phyloP scores from a whole-genome alignment of 805 yeast genomes.

The Cyberlindnera mycetangii region DNA sequence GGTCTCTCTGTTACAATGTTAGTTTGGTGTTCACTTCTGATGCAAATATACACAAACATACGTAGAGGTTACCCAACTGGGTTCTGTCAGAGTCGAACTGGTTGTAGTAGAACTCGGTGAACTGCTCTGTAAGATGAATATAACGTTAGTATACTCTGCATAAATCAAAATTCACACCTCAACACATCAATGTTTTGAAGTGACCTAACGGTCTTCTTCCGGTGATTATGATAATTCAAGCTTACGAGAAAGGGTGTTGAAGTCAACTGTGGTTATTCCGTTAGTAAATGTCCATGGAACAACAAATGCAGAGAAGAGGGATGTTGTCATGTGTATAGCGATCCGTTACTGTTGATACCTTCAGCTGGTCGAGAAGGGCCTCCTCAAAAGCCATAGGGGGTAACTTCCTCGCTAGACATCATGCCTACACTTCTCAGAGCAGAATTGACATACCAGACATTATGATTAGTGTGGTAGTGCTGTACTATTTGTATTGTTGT shows the following conservation, averaged over 20 bases:
- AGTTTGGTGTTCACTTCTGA: no score
- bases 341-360: no score
- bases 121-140: constrained; percentile 52
- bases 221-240: constrained; percentile 1
- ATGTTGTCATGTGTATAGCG: no score
- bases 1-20: no score
- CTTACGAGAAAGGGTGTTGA: constrained; percentile 44
- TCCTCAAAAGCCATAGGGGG: no score
- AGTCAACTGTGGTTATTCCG: constrained; percentile 34
- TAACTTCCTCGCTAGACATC: no score
- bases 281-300: constrained; percentile 6
- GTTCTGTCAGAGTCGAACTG: constrained; percentile 92
- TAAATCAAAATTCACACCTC: background rate
- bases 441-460: constrained; percentile 20
- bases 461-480: background rate
- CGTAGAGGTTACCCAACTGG: constrained; percentile 87
- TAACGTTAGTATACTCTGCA: constrained; percentile 9
- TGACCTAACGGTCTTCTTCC: no score
- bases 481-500: background rate
- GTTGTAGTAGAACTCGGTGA: constrained; percentile 91
- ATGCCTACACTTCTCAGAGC: background rate
- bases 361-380: no score
- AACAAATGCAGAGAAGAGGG: no score
- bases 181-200: no score
- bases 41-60: no score